Evolutionary conservation across 352 stramenopile species (phyloP).

Genomic region (Peronospora belbahrii): DNA sequence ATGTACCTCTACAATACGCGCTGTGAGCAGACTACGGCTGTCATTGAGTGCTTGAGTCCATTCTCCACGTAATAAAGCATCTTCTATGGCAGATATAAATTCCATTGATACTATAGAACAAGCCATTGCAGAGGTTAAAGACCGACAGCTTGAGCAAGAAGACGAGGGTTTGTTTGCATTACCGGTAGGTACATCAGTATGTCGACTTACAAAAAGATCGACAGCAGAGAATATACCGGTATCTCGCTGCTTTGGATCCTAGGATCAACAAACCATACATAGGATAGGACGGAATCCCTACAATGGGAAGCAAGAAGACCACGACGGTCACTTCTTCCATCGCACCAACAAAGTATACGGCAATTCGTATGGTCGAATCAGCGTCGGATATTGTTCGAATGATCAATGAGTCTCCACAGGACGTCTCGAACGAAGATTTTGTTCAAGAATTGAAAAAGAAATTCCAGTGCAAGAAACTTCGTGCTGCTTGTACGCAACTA

Average conservation of each 20-base stretch:
- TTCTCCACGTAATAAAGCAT: conserved; percentile 50
- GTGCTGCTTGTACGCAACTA: conserved; percentile 6
- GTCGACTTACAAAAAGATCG: no score
- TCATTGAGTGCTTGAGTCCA: conserved; percentile 44
- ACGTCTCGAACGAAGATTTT: conserved; percentile 9
- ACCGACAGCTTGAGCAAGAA: no score
- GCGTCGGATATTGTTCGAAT: background rate
- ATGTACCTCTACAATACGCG: conserved; percentile 25
- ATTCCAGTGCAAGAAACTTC: conserved; percentile 7
- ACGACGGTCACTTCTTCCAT: no score
- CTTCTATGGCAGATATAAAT: conserved; percentile 35
- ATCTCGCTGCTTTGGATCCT: no score
- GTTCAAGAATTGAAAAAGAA: background rate
- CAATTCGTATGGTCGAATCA: background rate
- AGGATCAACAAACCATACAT: no score
- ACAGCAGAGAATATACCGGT: no score
- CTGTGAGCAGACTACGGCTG: conserved; percentile 34
- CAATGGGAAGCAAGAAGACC: no score
- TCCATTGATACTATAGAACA: conserved; percentile 1
- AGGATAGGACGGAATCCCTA: no score
- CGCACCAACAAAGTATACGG: background rate
- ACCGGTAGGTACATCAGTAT: no score
- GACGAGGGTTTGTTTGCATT: no score
- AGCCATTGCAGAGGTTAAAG: conserved; percentile 11
- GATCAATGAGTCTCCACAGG: conserved; percentile 3